phyloP scores from a whole-genome alignment of 169 alveolate genomes.

The Theileria sp. region DNA sequence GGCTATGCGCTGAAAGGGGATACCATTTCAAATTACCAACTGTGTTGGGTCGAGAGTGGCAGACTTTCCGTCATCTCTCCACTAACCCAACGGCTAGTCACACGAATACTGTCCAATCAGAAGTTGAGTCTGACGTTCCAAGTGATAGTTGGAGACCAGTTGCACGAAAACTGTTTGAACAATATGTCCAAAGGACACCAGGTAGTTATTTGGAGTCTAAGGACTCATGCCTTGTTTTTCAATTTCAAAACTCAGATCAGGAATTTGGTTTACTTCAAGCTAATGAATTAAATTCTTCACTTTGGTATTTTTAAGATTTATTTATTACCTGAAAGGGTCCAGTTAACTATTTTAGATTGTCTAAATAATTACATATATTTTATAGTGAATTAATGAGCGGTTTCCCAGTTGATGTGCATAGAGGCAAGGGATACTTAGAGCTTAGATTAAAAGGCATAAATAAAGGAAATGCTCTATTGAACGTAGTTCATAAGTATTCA shows the following conservation, averaged over 20 bases:
- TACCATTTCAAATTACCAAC: constrained; percentile 37
- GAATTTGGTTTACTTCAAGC: constrained; percentile 85
- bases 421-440: constrained; percentile 50
- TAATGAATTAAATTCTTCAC: constrained; percentile 71
- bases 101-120: not conserved
- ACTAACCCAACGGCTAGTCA: not conserved
- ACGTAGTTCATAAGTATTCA: constrained; percentile 39
- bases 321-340: not conserved
- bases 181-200: constrained; percentile 79
- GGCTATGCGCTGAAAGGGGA: constrained; percentile 61
- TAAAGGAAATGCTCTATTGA: constrained; percentile 58
- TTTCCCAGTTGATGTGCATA: constrained; percentile 69
- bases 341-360: not conserved
- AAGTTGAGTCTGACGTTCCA: not conserved
- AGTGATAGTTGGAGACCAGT: constrained; percentile 52
- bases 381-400: constrained; percentile 33
- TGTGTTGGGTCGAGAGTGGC: constrained; percentile 56
- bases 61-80: constrained; percentile 23
- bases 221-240: constrained; percentile 80
- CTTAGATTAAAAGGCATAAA: constrained; percentile 43
- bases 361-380: not conserved
- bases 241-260: constrained; percentile 83
- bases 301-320: constrained; percentile 13
- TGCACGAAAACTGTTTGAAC: constrained; percentile 49
- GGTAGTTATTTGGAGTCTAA: constrained; percentile 84